These are phyloP conservation scores for Starmerella davenportii DNA, from an alignment of 805 yeast species.

Conservation along the genomic window DNA sequence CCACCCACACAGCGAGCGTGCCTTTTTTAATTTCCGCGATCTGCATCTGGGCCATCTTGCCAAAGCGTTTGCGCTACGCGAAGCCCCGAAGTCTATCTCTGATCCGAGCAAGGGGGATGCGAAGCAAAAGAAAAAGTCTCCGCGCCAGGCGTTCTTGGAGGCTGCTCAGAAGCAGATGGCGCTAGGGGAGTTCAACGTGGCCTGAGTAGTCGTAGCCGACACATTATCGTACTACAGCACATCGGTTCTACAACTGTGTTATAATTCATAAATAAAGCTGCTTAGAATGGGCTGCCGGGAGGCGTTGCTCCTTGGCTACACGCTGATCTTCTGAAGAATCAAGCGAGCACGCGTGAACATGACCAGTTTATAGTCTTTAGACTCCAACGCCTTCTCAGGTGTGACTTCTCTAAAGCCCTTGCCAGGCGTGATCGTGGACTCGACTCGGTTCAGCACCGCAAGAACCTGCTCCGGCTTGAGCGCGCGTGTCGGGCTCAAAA, in stretches of 20 bases:
- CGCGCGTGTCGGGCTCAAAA: neutral
- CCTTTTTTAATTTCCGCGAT: constrained; percentile 58
- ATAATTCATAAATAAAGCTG: too few relatives aligned
- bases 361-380: constrained; percentile 6
- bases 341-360: constrained; percentile 8
- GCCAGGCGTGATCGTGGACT: neutral
- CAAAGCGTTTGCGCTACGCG: constrained; percentile 84
- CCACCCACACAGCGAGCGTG: constrained; percentile 65
- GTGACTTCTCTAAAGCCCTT: neutral
- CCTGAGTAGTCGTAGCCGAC: too few relatives aligned
- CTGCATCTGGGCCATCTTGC: constrained; percentile 93
- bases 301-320: neutral
- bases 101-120: constrained; percentile 1
- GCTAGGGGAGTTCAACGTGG: constrained; percentile 15
- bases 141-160: constrained; percentile 13
- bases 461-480: neutral
- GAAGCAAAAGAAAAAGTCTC: constrained; percentile 9
- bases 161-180: constrained; percentile 14
- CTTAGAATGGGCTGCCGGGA: neutral
- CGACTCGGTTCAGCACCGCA: neutral
- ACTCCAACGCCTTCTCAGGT: constrained; percentile 7
- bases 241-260: too few relatives aligned
- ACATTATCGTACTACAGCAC: too few relatives aligned
- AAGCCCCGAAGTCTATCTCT: constrained; percentile 53
- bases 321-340: constrained; percentile 2